These are phyloP conservation scores for Russula earlei DNA, from an alignment of 768 basidiomycete species.

Conservation along the genomic window DNA sequence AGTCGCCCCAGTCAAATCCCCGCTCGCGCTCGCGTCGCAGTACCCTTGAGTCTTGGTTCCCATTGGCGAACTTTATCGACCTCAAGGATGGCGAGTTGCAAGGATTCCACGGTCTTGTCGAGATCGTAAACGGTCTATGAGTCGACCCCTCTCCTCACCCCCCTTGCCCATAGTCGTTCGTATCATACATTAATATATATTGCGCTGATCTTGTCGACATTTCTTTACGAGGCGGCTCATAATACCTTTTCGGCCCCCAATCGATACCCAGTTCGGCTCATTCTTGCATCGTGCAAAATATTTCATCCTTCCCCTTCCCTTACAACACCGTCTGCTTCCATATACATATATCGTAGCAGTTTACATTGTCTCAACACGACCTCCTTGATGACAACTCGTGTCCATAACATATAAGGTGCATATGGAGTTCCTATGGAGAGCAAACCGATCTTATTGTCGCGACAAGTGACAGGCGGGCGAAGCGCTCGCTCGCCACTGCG, in stretches of 20 bases:
- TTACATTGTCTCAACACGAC: not conserved
- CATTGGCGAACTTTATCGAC: constrained; percentile 58
- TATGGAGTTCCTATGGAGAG: not conserved
- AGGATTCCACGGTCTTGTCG: constrained; percentile 57
- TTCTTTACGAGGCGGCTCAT: not conserved
- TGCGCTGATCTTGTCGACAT: not conserved
- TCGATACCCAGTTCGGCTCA: constrained; percentile 1
- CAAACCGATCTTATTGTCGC: not conserved
- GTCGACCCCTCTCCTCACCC: not conserved
- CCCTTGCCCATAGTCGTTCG: not conserved
- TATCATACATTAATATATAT: not conserved
- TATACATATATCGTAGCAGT: constrained; percentile 3
- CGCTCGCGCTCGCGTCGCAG: constrained; percentile 29
- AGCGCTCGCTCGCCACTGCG: not conserved
- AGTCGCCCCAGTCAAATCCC: constrained; percentile 15
- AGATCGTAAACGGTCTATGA: constrained; percentile 30
- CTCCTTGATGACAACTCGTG: not conserved
- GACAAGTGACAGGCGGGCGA: not conserved
- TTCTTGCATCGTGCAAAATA: not conserved
- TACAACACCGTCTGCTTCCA: constrained; percentile 1
- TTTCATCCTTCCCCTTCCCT: too few species aligned
- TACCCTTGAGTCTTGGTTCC: constrained; percentile 44
- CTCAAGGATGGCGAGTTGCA: constrained; percentile 38
- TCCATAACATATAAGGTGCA: not conserved
- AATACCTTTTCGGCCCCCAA: not conserved